Evolutionary conservation across 2,329 filamentous ascomycete species (phyloP), one percentile per base, ranked within the genome.

Genomic region (Mycosphaerella sp.): DNA sequence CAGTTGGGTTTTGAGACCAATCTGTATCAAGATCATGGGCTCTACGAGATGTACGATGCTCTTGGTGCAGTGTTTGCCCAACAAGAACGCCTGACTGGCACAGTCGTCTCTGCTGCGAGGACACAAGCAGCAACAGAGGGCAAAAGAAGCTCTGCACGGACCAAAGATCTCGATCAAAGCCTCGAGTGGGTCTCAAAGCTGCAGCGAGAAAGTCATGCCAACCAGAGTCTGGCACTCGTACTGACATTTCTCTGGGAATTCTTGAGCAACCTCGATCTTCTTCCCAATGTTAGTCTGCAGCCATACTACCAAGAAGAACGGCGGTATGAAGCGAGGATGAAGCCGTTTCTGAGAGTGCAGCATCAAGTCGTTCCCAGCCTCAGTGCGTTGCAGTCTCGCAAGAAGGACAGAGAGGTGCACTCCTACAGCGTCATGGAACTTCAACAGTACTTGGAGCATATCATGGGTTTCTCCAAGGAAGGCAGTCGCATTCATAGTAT

Each of bases 1-100:
- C 87, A 96, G 66, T 82, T 96, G 32, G 93, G 95, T 10, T 97
- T 98, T 69, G 93, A 98, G 71, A 83, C 96, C 10, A 85, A 92
- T 42, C 81, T 95, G 8, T 97, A 97, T 70, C 84, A 92, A 50
- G 79, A 83, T 0, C 86, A 95, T 68, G 93, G 98, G 69, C 77
- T 93, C 8, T 80, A 84, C 0, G 84, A 83, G 23, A 95, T 96
- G 87, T 97, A 97, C 70, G 93, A 87, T 38, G 29, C 56, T 21
- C 47, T 60, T 10, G 39, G 42, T 4, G 53, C 45, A 46, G 31
- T 56, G 32, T 48, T 45, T 32, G 48, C 48, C 12, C 48, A 51
- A 26, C 21, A 39, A 32, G 48, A 51, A 32, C 32, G n/a, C 3
- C 29, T 23, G 29, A 45, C 32, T 11, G 9, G 41, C 23, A 51